phyloP scores from a whole-genome alignment of 2,329 filamentous ascomycete genomes.

The Penicillium sp. region DNA sequence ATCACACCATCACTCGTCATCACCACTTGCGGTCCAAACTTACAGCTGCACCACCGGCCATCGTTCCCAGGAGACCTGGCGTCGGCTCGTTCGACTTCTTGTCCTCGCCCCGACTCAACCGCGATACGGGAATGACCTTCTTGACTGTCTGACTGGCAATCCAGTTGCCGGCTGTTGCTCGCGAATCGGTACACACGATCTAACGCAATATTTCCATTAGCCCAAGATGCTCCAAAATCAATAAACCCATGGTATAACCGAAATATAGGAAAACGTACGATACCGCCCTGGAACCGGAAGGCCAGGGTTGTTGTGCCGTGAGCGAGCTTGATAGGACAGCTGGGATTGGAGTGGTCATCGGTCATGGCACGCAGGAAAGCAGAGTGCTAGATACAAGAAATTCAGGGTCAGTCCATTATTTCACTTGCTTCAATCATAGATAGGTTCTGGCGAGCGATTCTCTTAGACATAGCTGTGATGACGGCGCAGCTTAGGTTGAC shows the following conservation, averaged over 20 bases:
- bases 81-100: conserved; percentile 34
- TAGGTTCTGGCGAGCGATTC: neutral
- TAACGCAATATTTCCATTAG: conserved; percentile 16
- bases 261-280: conserved; percentile 46
- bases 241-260: neutral
- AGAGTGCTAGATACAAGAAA: conserved; percentile 61
- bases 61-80: conserved; percentile 76
- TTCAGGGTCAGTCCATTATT: conserved; percentile 5
- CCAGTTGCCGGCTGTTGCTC: conserved; percentile 97
- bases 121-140: conserved; percentile 75
- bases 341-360: conserved; percentile 93
- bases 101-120: conserved; percentile 41
- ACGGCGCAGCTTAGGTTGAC: conserved; percentile 13
- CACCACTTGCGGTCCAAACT: conserved; percentile 30
- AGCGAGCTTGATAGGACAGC: conserved; percentile 98
- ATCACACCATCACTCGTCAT: neutral
- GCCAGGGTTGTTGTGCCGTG: conserved; percentile 98
- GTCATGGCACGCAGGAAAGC: conserved; percentile 95
- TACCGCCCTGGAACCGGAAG: conserved; percentile 97
- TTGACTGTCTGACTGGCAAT: conserved; percentile 99
- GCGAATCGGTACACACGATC: conserved; percentile 95
- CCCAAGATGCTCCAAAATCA: neutral
- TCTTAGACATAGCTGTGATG: conserved; percentile 7
- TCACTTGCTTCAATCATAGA: neutral
- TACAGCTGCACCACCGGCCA: conserved; percentile 95